These are phyloP conservation scores for Sphaerobolus stellatus DNA, from an alignment of 1,284 basidiomycete genomes.

Conservation along the genomic window DNA sequence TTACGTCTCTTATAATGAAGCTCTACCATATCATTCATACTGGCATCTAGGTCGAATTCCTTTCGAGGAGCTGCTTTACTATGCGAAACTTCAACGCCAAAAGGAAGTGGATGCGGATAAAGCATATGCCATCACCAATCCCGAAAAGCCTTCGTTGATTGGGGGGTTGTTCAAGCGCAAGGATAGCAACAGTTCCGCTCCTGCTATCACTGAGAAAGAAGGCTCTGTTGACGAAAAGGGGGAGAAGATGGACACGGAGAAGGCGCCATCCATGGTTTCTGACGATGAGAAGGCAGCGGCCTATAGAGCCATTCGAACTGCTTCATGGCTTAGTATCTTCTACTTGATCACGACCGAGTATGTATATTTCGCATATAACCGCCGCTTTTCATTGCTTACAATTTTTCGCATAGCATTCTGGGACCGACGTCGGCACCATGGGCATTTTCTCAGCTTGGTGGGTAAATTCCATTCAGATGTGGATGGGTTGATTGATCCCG, in stretches of 20 bases:
- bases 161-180: not conserved
- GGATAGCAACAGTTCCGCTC: not conserved
- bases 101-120: not conserved
- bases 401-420: not conserved
- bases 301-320: slow-evolving; percentile 5
- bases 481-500: slow-evolving; percentile 30
- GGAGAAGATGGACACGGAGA: not conserved
- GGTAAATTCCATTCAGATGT: slow-evolving; percentile 11
- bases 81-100: slow-evolving; percentile 7
- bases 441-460: slow-evolving; percentile 1
- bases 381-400: not conserved
- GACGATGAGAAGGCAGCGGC: not conserved
- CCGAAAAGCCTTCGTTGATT: not conserved
- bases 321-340: slow-evolving; percentile 19
- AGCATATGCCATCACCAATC: not conserved
- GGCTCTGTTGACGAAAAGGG: slow-evolving; percentile 8
- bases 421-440: not conserved
- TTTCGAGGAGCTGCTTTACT: slow-evolving; percentile 9
- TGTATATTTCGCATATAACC: not conserved
- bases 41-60: not conserved
- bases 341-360: slow-evolving; percentile 14
- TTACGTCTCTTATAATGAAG: not conserved
- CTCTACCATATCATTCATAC: not conserved
- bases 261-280: not conserved
- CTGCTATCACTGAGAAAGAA: not conserved